A percentile compares a stretch with the other conserved stretches of the same genome.
Conservation (phyloP, 2,329 filamentous ascomycete species). For the Corinectria fuckeliana region DNA sequence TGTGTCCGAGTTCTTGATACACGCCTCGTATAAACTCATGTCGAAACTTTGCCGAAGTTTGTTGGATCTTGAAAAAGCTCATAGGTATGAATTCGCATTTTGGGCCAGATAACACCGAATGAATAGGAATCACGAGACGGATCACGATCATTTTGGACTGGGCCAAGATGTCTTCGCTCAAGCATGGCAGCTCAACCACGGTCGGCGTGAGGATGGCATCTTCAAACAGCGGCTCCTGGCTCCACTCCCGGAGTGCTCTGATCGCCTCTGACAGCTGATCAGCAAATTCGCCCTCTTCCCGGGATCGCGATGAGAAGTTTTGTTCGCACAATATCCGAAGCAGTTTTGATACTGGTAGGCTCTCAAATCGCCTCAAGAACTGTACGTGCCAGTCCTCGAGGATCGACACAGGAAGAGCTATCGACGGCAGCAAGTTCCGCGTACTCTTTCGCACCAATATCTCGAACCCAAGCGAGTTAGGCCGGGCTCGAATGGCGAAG, state of each 20-base stretch:
- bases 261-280: conserved; percentile 52
- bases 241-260: conserved; percentile 47
- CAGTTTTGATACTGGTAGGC: conserved; percentile 46
- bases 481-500: conserved; percentile 61
- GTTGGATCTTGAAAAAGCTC: conserved; percentile 70
- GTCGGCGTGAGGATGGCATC: conserved; percentile 53
- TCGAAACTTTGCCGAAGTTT: conserved; percentile 66
- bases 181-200: conserved; percentile 51
- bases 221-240: conserved; percentile 54
- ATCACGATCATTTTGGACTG: conserved; percentile 57
- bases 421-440: conserved; percentile 66
- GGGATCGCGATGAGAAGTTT: conserved; percentile 44
- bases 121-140: conserved; percentile 66
- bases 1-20: conserved; percentile 64
- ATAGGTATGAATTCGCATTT: conserved; percentile 66
- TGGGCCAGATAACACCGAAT: conserved; percentile 57
- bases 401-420: conserved; percentile 58
- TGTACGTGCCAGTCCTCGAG: conserved; percentile 63
- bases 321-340: conserved; percentile 43
- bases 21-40: conserved; percentile 66
- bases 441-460: conserved; percentile 64
- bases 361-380: conserved; percentile 59
- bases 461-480: conserved; percentile 64
- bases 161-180: conserved; percentile 23
- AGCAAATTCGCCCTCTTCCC: conserved; percentile 53